Conservation (phyloP, 768 basidiomycete species). For the Rhizopogon roseolus region DNA sequence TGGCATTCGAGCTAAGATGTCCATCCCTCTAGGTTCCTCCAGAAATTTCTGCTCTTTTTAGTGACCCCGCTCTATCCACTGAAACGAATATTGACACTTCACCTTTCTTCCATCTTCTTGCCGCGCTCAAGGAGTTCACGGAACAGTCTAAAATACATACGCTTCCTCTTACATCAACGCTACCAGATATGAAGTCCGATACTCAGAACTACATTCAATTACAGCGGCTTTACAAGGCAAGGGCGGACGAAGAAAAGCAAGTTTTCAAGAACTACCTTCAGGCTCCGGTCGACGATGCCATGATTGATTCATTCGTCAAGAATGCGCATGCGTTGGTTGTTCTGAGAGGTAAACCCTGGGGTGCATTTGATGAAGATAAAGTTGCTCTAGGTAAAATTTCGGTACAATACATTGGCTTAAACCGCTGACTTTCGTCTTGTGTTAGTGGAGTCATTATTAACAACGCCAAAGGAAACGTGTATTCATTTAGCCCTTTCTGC, state of each 20-base stretch:
- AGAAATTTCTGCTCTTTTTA: constrained; percentile 61
- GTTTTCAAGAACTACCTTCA: constrained; percentile 46
- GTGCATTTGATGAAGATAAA: constrained; percentile 46
- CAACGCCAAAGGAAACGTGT: constrained; percentile 56
- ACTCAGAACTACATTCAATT: constrained; percentile 79
- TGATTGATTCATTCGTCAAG: constrained; percentile 72
- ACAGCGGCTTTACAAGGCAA: constrained; percentile 78
- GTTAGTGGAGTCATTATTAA: neutral
- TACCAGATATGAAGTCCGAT: constrained; percentile 96
- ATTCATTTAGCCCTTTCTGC: constrained; percentile 77
- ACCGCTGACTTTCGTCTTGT: neutral
- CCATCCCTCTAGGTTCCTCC: constrained; percentile 47
- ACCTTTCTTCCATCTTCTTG: constrained; percentile 76
- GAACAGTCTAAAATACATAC: constrained; percentile 49
- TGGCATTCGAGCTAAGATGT: neutral
- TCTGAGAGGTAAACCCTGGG: constrained; percentile 60
- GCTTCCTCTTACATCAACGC: constrained; percentile 78
- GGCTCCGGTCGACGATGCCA: constrained; percentile 41
- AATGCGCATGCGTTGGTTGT: constrained; percentile 73
- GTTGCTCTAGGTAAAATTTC: constrained; percentile 41
- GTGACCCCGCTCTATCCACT: constrained; percentile 47
- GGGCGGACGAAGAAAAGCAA: constrained; percentile 66
- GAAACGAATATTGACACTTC: constrained; percentile 42
- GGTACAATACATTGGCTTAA: neutral
- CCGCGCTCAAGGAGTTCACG: constrained; percentile 64